A percentile compares a stretch with the other conserved stretches of the same genome.
phyloP scores from a whole-genome alignment of 371 early-diverging fungal genomes.

The Mucor sp. region DNA sequence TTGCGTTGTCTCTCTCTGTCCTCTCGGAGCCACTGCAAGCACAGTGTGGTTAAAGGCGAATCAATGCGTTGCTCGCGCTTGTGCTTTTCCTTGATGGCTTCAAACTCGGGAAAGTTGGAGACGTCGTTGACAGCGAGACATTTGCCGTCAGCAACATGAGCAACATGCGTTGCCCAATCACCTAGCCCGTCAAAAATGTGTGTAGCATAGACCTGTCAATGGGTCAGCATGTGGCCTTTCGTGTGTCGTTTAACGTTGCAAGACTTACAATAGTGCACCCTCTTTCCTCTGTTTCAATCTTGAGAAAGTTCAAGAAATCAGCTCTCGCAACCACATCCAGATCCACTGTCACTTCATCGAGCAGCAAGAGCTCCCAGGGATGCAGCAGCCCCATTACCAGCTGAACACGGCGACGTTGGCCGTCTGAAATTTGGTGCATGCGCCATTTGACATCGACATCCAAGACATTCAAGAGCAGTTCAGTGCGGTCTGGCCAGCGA shows the following conservation, averaged over 20 bases:
- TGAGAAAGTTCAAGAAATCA: conserved; percentile 66
- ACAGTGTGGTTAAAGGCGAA: conserved; percentile 70
- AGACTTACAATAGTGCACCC: conserved; percentile 63
- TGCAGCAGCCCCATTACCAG: conserved; percentile 76
- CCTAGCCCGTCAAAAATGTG: conserved; percentile 71
- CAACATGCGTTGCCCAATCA: conserved; percentile 75
- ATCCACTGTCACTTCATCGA: conserved; percentile 88
- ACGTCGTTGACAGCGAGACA: conserved; percentile 35
- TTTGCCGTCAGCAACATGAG: conserved; percentile 69
- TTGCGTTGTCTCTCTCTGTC: conserved; percentile 36
- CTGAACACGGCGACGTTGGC: conserved; percentile 72
- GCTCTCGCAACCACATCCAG: conserved; percentile 77
- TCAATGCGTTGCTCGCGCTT: conserved; percentile 36
- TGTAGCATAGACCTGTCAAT: conserved; percentile 60
- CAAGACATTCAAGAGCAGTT: conserved; percentile 61
- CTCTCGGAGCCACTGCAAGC: conserved; percentile 44
- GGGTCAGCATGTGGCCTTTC: not conserved
- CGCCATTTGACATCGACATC: conserved; percentile 78
- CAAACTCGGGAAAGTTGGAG: conserved; percentile 55
- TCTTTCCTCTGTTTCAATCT: conserved; percentile 63
- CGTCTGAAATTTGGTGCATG: conserved; percentile 76
- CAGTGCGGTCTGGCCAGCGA: conserved; percentile 63
- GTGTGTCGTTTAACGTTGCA: not conserved
- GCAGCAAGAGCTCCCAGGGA: conserved; percentile 70
- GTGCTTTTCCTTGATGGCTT: conserved; percentile 36